These are phyloP conservation scores for Globisporangium cylindrosporum DNA, from an alignment of 352 stramenopile species.

Conservation along the genomic window DNA sequence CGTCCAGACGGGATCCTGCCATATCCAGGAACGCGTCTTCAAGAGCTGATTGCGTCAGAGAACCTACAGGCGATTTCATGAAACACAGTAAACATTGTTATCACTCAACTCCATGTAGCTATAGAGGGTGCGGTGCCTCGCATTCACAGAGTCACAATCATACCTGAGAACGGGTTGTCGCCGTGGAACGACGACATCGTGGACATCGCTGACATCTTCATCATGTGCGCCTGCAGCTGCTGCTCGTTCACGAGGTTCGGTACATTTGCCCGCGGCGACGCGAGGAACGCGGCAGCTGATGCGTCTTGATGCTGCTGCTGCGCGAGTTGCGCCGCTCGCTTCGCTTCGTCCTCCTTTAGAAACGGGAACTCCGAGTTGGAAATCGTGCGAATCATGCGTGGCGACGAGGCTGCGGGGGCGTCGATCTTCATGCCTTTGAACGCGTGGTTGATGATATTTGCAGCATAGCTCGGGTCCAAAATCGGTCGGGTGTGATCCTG, in stretches of 20 bases:
- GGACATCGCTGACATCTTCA: constrained; percentile 53
- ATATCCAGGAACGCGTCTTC: constrained; percentile 86
- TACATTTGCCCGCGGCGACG: constrained; percentile 8
- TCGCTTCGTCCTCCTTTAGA: constrained; percentile 54
- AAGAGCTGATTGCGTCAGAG: constrained; percentile 76
- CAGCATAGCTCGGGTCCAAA: constrained; percentile 39
- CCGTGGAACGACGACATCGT: constrained; percentile 56
- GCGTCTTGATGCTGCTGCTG: constrained; percentile 2
- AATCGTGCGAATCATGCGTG: constrained; percentile 57
- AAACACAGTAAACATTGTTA: background rate
- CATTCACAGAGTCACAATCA: background rate
- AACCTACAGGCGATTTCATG: constrained; percentile 23
- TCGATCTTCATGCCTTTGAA: constrained; percentile 59
- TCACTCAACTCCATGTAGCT: background rate
- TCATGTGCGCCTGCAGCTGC: constrained; percentile 37
- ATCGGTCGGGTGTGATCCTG: constrained; percentile 24
- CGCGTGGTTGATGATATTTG: constrained; percentile 59
- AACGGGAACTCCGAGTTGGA: constrained; percentile 78
- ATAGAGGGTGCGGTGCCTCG: too few relatives aligned
- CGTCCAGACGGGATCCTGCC: constrained; percentile 70
- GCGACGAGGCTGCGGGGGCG: constrained; percentile 40
- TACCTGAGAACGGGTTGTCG: constrained; percentile 52
- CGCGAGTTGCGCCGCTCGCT: constrained; percentile 4
- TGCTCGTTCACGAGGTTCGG: constrained; percentile 21
- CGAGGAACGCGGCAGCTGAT: constrained; percentile 17